A percentile compares a stretch with the other conserved stretches of the same genome.
These are phyloP conservation scores for Globisporangium barbulae DNA, from an alignment of 352 stramenopile genomes.

Conservation along the genomic window DNA sequence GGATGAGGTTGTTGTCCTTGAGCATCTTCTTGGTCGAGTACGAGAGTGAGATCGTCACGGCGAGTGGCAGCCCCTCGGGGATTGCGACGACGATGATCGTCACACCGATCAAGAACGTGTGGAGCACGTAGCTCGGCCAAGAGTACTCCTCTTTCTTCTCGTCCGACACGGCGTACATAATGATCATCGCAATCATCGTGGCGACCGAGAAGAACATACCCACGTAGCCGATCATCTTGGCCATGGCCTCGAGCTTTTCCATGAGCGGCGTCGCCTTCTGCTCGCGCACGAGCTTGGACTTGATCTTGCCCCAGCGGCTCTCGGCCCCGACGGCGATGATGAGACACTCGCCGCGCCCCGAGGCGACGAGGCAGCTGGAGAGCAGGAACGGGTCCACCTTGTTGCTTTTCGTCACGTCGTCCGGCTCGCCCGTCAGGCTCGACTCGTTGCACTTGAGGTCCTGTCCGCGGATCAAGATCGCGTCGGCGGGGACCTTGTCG, in stretches of 20 bases:
- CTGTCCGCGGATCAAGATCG: constrained; percentile 87
- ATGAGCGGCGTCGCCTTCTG: constrained; percentile 91
- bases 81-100: constrained; percentile 95
- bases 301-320: constrained; percentile 90
- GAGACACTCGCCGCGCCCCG: constrained; percentile 69
- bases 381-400: constrained; percentile 82
- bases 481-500: constrained; percentile 94
- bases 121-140: constrained; percentile 84
- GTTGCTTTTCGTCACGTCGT: constrained; percentile 87
- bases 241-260: constrained; percentile 91
- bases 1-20: constrained; percentile 98
- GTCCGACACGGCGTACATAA: constrained; percentile 70
- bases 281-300: constrained; percentile 85
- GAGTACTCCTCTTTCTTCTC: constrained; percentile 57
- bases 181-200: constrained; percentile 85
- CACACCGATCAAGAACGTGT: constrained; percentile 94
- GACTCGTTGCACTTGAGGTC: constrained; percentile 96
- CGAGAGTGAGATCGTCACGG: constrained; percentile 93
- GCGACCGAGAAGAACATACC: constrained; percentile 81
- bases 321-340: constrained; percentile 81
- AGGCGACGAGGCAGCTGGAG: constrained; percentile 81
- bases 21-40: constrained; percentile 98
- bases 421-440: constrained; percentile 94
- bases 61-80: constrained; percentile 91
- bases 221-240: constrained; percentile 87